Evolutionary conservation across 2,329 filamentous ascomycete genomes (phyloP), one percentile per base, ranked within the genome.

Genomic region (Davidsoniella eucalypti): DNA sequence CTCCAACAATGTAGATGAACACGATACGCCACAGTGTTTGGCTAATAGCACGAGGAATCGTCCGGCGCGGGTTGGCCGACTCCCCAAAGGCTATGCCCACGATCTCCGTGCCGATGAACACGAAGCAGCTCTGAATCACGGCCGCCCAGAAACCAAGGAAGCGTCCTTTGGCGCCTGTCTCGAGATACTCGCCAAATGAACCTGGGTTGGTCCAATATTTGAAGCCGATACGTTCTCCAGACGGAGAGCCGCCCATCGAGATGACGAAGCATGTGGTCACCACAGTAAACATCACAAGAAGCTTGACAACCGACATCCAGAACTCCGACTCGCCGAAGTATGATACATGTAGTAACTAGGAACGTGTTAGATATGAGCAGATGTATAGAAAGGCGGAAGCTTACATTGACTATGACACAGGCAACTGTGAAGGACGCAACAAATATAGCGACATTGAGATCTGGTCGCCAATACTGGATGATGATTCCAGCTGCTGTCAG

Each of bases 281-380:
- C 9, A 68, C 57, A 23, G 59, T 63, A 5, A 63, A 53, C 52
- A 70, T 67, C 40, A 68, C 64, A 2, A 70, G 54, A 2, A 69
- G 61, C 53, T 72, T 72, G 56, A 66, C 56, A 3, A 63, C 60
- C 0, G 65, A 65, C 49, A 72, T 65, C 64, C 67, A 69, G 53
- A 72, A 72, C 51, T 72, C 68, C 12, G 67, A 64, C 55, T 72
- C 69, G 44, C 68, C 67, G 43, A 68, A 69, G 50, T 64, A 64
- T 4, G 56, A 58, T 36, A 71, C 65, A 42, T 64, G 63, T 6
- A 65, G 56, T 23, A 65, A 39, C 44, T 47, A 18, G 29, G 17
- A 26, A n/a, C 12, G 10, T 38, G 29, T 38, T 21, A 21, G 25
- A 47, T 38, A 14, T 14, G 8, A 16, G 3, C 9, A 18, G 7